These are phyloP conservation scores for Daldinia loculata DNA, from an alignment of 495 filamentous ascomycete species.

Conservation along the genomic window DNA sequence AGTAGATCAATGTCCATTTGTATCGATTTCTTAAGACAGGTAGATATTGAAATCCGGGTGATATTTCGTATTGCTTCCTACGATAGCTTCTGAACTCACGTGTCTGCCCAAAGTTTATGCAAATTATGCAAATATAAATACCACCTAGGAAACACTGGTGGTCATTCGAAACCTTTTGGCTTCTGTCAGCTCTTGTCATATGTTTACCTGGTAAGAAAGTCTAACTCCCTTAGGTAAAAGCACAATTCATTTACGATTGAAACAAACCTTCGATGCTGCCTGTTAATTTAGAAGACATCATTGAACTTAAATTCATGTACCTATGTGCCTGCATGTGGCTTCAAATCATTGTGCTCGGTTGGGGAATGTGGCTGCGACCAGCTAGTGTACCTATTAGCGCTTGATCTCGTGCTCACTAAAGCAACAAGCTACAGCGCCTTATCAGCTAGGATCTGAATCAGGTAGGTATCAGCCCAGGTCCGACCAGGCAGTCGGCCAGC, in stretches of 20 bases:
- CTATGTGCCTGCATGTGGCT: conserved; percentile 21
- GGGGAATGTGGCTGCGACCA: conserved; percentile 22
- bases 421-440: conserved; percentile 4
- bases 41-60: not conserved
- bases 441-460: conserved; percentile 27
- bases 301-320: not conserved
- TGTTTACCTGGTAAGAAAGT: not conserved
- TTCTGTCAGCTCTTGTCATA: not conserved
- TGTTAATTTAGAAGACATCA: not conserved
- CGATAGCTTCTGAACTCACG: not conserved
- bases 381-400: conserved; percentile 13
- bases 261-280: not conserved
- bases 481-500: conserved; percentile 11
- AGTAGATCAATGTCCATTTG: conserved; percentile 9
- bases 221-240: not conserved
- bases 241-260: not conserved
- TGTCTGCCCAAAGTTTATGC: not conserved
- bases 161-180: not conserved
- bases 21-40: not conserved
- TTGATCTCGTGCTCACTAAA: conserved; percentile 26
- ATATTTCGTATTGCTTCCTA: not conserved
- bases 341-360: conserved; percentile 13
- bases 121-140: not conserved
- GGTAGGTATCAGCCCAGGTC: conserved; percentile 32
- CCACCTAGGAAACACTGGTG: not conserved